Evolutionary conservation across 345 rosid species (phyloP).

Genomic region (Arabidopsis suecica): DNA sequence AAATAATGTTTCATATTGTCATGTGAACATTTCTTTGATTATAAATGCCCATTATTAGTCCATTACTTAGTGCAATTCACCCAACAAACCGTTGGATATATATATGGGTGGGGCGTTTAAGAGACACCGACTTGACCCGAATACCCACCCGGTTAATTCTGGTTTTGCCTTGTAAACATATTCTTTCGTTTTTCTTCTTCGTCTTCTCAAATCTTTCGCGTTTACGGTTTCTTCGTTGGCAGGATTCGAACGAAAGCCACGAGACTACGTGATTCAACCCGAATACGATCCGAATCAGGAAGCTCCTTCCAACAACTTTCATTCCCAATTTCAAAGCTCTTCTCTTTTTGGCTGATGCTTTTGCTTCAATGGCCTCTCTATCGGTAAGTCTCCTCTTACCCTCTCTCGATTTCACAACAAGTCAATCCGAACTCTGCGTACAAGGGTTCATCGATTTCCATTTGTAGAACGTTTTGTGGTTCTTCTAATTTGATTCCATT

Average conservation of each 20-base stretch:
- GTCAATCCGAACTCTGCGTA: conserved; percentile 23
- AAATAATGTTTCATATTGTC: too few species aligned
- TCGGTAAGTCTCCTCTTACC: conserved; percentile 49
- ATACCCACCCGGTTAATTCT: conserved; percentile 28
- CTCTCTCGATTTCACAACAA: conserved; percentile 25
- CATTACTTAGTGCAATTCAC: not conserved
- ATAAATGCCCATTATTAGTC: too few species aligned
- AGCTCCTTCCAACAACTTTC: not conserved
- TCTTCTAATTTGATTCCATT: conserved; percentile 25
- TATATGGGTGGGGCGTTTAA: conserved; percentile 2
- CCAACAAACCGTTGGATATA: not conserved
- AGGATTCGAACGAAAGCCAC: conserved; percentile 24
- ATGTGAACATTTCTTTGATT: too few species aligned
- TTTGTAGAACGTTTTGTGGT: conserved; percentile 6
- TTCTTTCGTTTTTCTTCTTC: conserved; percentile 3
- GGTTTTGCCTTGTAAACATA: conserved; percentile 1
- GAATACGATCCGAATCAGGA: conserved; percentile 14
- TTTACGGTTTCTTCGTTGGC: conserved; percentile 30
- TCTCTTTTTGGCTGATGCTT: conserved; percentile 33
- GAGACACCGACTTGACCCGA: conserved; percentile 4
- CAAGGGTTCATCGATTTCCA: conserved; percentile 28
- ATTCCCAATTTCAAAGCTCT: not conserved
- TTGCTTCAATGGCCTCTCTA: conserved; percentile 39
- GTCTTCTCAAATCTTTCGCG: conserved; percentile 12
- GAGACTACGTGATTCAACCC: conserved; percentile 10